Percentiles rank a stretch among this genome's conserved stretches.
Evolutionary conservation across 768 basidiomycete species (phyloP).

Genomic region (Termitomyces sp.): DNA sequence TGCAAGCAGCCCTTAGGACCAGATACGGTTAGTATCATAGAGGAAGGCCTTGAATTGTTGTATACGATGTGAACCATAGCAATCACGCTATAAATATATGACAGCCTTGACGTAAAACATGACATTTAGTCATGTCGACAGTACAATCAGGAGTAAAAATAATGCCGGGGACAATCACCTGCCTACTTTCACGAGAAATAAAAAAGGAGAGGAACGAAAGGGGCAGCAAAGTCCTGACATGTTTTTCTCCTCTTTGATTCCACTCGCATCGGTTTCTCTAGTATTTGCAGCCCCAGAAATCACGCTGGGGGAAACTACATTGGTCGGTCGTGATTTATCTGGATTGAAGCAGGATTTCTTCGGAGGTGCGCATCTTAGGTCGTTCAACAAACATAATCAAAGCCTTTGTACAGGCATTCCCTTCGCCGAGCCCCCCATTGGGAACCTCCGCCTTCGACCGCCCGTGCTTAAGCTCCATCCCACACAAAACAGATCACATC

Average conservation of each 20-base stretch:
- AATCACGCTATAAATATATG: too few species aligned
- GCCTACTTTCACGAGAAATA: background rate
- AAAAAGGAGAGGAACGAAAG: background rate
- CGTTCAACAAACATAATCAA: too few species aligned
- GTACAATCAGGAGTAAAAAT: background rate
- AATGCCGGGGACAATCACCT: background rate
- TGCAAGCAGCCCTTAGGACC: too few species aligned
- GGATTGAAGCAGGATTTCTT: conserved; percentile 38
- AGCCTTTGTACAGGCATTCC: conserved; percentile 35
- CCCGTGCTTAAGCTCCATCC: conserved; percentile 24
- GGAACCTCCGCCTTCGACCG: conserved; percentile 32
- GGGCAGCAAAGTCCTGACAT: background rate
- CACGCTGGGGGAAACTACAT: conserved; percentile 29
- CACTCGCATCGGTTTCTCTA: background rate
- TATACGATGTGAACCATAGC: too few species aligned
- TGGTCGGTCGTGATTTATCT: conserved; percentile 30
- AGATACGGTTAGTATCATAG: too few species aligned
- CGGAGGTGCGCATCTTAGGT: conserved; percentile 27
- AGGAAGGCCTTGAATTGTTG: too few species aligned
- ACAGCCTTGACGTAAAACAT: background rate
- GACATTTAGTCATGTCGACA: background rate
- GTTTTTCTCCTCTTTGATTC: background rate
- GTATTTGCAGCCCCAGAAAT: conserved; percentile 26
- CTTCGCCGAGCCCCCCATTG: conserved; percentile 48
- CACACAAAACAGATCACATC: conserved; percentile 25